These are phyloP conservation scores for Tricholoma furcatifolium DNA, from an alignment of 768 basidiomycete genomes.

Conservation along the genomic window DNA sequence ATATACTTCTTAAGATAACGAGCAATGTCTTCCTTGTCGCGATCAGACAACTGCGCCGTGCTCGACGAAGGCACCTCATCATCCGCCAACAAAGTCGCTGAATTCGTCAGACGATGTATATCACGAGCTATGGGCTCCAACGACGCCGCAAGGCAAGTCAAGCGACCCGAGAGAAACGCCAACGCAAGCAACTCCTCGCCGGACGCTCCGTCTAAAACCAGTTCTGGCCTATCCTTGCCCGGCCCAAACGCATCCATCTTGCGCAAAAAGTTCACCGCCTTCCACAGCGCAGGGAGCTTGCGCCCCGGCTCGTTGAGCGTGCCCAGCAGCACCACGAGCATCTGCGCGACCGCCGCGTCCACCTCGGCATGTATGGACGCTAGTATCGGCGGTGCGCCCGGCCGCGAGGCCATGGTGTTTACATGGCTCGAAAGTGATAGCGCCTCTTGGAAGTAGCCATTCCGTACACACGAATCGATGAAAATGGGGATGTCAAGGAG, in stretches of 20 bases:
- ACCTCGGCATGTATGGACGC: constrained; percentile 66
- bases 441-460: constrained; percentile 91
- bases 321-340: constrained; percentile 76
- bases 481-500: constrained; percentile 88
- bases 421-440: constrained; percentile 82
- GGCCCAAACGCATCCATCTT: constrained; percentile 68
- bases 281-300: constrained; percentile 88
- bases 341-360: constrained; percentile 63
- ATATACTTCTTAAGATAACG: constrained; percentile 84
- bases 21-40: constrained; percentile 69
- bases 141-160: constrained; percentile 50
- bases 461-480: constrained; percentile 90
- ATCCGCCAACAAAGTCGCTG: constrained; percentile 36
- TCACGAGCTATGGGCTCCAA: constrained; percentile 19
- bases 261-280: constrained; percentile 83
- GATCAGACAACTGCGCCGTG: constrained; percentile 24
- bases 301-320: constrained; percentile 78
- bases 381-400: constrained; percentile 48
- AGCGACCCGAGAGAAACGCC: constrained; percentile 76
- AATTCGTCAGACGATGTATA: constrained; percentile 16
- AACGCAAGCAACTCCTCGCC: constrained; percentile 80
- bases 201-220: constrained; percentile 28
- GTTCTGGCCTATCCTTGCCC: constrained; percentile 16
- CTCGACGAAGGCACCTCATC: constrained; percentile 31
- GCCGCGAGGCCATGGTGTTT: constrained; percentile 42